A percentile compares a stretch with the other conserved stretches of the same genome.
Evolutionary conservation across 805 yeast species (phyloP).

Genomic region (Zygosaccharomyces gambellarensis): DNA sequence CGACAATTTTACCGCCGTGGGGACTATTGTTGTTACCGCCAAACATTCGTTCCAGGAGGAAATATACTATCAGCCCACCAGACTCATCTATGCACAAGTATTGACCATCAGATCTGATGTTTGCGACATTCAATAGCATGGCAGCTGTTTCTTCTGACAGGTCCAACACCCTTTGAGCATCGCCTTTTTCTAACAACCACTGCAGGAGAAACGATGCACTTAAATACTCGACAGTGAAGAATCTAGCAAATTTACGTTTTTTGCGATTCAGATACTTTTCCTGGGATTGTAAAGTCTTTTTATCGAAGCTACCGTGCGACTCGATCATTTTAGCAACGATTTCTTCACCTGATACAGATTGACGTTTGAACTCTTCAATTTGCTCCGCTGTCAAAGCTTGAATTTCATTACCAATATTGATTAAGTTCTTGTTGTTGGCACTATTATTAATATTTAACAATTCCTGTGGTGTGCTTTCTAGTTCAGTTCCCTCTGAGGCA

Average conservation of each 20-base stretch:
- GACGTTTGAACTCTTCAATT: slow-evolving; percentile 73
- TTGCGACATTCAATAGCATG: slow-evolving; percentile 67
- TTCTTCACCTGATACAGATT: slow-evolving; percentile 66
- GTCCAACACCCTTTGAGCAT: slow-evolving; percentile 61
- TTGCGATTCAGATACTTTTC: slow-evolving; percentile 88
- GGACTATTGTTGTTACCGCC: slow-evolving; percentile 31
- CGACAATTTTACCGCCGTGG: slow-evolving; percentile 55
- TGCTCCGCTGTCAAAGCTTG: slow-evolving; percentile 76
- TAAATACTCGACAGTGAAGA: slow-evolving; percentile 76
- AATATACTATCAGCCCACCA: slow-evolving; percentile 83
- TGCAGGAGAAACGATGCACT: slow-evolving; percentile 67
- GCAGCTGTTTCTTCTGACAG: slow-evolving; percentile 84
- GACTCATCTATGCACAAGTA: slow-evolving; percentile 89
- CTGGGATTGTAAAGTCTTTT: slow-evolving; percentile 84
- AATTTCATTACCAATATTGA: slow-evolving; percentile 61
- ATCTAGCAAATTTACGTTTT: slow-evolving; percentile 82
- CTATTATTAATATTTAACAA: slow-evolving; percentile 39
- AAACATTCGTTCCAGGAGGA: slow-evolving; percentile 86
- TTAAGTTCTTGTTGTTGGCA: slow-evolving; percentile 59
- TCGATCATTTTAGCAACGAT: slow-evolving; percentile 78
- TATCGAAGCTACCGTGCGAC: slow-evolving; percentile 80
- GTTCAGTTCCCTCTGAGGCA: slow-evolving; percentile 34
- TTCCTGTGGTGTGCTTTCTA: slow-evolving; percentile 35
- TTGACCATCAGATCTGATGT: slow-evolving; percentile 83
- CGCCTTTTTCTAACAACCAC: slow-evolving; percentile 73